phyloP scores from a whole-genome alignment of 345 rosid genomes.

The Arabis hirsuta region DNA sequence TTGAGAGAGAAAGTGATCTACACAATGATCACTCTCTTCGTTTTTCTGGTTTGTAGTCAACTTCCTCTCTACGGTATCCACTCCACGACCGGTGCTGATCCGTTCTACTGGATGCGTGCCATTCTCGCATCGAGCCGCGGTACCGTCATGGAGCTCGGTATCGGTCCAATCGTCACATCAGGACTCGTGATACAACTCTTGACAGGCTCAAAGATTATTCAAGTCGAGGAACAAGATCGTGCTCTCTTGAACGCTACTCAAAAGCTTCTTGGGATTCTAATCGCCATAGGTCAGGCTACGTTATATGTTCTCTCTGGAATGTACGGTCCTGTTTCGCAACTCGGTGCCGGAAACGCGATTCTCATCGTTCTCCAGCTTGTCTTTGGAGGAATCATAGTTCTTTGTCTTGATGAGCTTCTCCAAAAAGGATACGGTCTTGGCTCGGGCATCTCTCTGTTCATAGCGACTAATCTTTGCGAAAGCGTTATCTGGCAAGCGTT shows the following conservation, averaged over 20 bases:
- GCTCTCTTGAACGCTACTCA: background rate
- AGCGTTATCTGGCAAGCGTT: slow-evolving; percentile 71
- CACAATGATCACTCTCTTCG: slow-evolving; percentile 49
- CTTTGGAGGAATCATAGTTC: background rate
- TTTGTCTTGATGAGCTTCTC: slow-evolving; percentile 22
- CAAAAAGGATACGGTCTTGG: slow-evolving; percentile 22
- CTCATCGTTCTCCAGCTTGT: slow-evolving; percentile 17
- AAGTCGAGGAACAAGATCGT: slow-evolving; percentile 48
- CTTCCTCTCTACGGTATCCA: slow-evolving; percentile 65
- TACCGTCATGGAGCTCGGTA: slow-evolving; percentile 67
- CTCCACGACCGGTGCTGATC: slow-evolving; percentile 57
- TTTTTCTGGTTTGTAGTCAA: slow-evolving; percentile 60
- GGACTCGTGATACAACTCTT: slow-evolving; percentile 60
- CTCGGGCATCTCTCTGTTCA: slow-evolving; percentile 14
- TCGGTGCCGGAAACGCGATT: slow-evolving; percentile 1
- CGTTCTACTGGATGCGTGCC: slow-evolving; percentile 65
- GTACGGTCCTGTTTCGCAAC: slow-evolving; percentile 1
- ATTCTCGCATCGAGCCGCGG: slow-evolving; percentile 64
- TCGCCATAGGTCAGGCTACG: slow-evolving; percentile 1
- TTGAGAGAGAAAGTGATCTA: slow-evolving; percentile 57
- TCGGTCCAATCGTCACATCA: slow-evolving; percentile 61
- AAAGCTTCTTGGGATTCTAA: slow-evolving; percentile 3
- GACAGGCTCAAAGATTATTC: slow-evolving; percentile 61
- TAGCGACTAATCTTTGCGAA: slow-evolving; percentile 50
- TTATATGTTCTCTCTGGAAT: slow-evolving; percentile 7